phyloP scores from a whole-genome alignment of 306 rosid species.

The Astragalus membranaceus region DNA sequence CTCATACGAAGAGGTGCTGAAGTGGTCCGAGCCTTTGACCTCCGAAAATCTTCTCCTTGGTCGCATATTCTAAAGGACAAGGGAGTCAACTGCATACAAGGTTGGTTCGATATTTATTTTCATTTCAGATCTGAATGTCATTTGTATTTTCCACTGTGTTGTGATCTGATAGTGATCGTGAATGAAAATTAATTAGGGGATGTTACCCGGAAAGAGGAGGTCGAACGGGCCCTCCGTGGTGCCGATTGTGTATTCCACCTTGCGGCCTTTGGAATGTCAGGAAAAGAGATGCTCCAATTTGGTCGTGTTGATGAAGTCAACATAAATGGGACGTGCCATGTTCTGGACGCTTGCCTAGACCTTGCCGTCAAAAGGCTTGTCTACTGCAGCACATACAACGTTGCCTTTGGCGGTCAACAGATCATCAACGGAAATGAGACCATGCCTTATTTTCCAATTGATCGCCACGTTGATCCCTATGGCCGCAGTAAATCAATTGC shows the following conservation, averaged over 20 bases:
- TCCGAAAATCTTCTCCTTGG: slow-evolving; percentile 54
- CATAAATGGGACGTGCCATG: slow-evolving; percentile 74
- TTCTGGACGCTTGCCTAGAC: slow-evolving; percentile 70
- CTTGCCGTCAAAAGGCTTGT: slow-evolving; percentile 61
- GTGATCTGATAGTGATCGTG: too few species aligned
- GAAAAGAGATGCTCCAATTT: slow-evolving; percentile 85
- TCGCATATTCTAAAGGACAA: slow-evolving; percentile 38
- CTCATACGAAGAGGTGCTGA: slow-evolving; percentile 70
- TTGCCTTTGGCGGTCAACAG: slow-evolving; percentile 71
- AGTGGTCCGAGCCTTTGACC: slow-evolving; percentile 72
- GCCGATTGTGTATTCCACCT: slow-evolving; percentile 84
- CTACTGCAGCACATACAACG: slow-evolving; percentile 81
- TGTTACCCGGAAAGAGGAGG: slow-evolving; percentile 54
- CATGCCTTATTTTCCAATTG: slow-evolving; percentile 72
- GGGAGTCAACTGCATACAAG: slow-evolving; percentile 64
- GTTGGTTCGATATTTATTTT: slow-evolving; percentile 1
- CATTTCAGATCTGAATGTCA: not conserved
- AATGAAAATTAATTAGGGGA: slow-evolving; percentile 33
- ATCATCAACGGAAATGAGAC: slow-evolving; percentile 70
- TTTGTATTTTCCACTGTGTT: not conserved
- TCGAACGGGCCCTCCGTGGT: slow-evolving; percentile 59
- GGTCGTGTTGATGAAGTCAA: slow-evolving; percentile 75
- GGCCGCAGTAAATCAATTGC: slow-evolving; percentile 86
- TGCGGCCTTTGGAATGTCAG: slow-evolving; percentile 85
- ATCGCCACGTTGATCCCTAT: slow-evolving; percentile 65